Base-by-base conservation (phyloP, 345 rosid species). In the Turnera subulata region DNA sequence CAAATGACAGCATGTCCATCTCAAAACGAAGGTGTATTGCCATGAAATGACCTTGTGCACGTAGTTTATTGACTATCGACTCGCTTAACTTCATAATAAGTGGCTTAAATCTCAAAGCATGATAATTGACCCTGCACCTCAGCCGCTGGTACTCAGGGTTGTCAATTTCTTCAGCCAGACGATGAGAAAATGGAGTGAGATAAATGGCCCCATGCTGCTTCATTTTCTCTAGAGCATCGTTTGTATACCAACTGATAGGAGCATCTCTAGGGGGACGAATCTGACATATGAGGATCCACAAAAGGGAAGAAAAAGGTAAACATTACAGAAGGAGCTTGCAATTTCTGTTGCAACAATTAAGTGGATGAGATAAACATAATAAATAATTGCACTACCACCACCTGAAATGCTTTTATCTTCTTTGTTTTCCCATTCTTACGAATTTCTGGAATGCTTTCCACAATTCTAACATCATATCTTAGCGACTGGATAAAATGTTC, bases 1-100 rank as follows among this genome's bases (percentile, higher is more conserved):
- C 97, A 78, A 90, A 94, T 21, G 99, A 88, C 64, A 94, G 83
- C 99, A 94, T 94, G 76, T 94, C 97, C 97, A 85, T 88, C 84
- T 94, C 99, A 52, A 94, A 94, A 56, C 99, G 97, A 75, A 94
- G 99, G 76, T 94, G 99, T 59, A 90, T 94, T 21, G 99, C 86
- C 95, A 90, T 87, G 85, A 94, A 89, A 78, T 83, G 97, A 67
- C 99, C 99, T 72, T 90, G 81, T n/a, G 89, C 66, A 33, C 97
- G 95, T 59, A 94, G 96, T 70, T 88, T 94, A 61, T 90, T 89
- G 67, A 94, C 97, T 73, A 94, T 87, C 25, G 85, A 80, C 69
- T 88, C 91, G 20, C 97, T 88, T 61, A 94, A 72, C 84, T 81
- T 85, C 89, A 94, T 82, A 64, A 94, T 90, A 66, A 77, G 78